These are phyloP conservation scores for Lasiodiplodia gonubiensis DNA, from an alignment of 2,329 filamentous ascomycete genomes.

Conservation along the genomic window DNA sequence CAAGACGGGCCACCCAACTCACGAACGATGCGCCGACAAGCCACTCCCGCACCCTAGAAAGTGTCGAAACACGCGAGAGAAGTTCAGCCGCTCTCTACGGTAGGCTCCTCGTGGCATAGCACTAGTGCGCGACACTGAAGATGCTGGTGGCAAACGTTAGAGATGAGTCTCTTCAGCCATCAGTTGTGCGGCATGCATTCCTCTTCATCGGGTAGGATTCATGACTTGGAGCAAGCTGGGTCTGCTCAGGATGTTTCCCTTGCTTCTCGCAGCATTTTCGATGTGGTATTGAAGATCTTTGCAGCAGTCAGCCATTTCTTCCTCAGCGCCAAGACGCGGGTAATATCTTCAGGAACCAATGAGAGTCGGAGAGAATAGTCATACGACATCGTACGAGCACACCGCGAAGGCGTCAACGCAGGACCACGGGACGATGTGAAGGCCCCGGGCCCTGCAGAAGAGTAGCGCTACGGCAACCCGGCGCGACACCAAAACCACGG, in stretches of 20 bases:
- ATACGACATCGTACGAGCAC: neutral
- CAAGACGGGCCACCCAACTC: neutral
- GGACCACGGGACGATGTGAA: neutral
- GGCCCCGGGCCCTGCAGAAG: neutral
- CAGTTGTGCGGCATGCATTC: neutral
- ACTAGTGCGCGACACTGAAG: no score
- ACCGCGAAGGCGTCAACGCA: neutral
- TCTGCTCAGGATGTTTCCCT: no score
- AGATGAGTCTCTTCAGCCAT: no score
- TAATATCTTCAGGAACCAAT: no score
- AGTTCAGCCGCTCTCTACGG: no score
- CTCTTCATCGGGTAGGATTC: neutral
- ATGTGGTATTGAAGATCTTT: no score
- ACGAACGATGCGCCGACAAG: neutral
- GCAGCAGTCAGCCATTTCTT: no score
- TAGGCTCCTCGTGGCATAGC: no score
- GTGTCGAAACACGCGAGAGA: neutral
- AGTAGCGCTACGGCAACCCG: no score
- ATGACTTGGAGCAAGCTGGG: neutral
- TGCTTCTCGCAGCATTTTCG: no score
- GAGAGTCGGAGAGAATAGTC: neutral
- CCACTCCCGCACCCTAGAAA: neutral
- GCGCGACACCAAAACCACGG: no score
- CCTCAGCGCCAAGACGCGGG: no score
- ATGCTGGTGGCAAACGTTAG: neutral